phyloP scores from a whole-genome alignment of 106 monocot genomes.

The Dendrobium catenatum region DNA sequence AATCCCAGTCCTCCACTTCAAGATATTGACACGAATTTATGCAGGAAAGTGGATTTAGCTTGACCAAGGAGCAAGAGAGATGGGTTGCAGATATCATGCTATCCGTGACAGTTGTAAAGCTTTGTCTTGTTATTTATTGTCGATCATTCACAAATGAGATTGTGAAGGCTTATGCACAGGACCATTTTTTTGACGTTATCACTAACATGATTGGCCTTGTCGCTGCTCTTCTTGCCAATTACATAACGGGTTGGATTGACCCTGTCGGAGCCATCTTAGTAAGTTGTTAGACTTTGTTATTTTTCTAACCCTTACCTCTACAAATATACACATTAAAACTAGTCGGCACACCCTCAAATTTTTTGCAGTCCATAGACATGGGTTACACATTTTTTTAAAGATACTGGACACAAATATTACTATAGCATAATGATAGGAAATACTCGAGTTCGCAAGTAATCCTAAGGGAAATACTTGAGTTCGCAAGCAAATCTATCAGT shows the following conservation, averaged over 20 bases:
- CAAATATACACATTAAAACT: background rate
- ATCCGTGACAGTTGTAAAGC: conserved; percentile 74
- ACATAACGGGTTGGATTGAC: conserved; percentile 73
- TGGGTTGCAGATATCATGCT: conserved; percentile 79
- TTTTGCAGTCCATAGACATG: no score
- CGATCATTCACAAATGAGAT: conserved; percentile 92
- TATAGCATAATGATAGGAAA: no score
- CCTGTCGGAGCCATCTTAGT: conserved; percentile 94
- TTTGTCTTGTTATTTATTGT: conserved; percentile 65
- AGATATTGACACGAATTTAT: background rate
- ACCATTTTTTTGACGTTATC: conserved; percentile 97
- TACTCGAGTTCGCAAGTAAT: no score
- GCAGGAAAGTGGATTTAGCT: conserved; percentile 56
- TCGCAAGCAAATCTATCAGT: no score
- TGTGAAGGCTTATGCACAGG: conserved; percentile 95
- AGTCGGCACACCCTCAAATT: no score
- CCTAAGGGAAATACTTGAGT: no score
- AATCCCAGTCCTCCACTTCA: background rate
- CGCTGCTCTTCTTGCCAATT: conserved; percentile 86
- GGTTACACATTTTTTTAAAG: no score
- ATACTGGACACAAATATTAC: no score
- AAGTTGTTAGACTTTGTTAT: conserved; percentile 26
- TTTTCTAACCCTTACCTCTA: background rate
- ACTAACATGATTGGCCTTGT: conserved; percentile 87
- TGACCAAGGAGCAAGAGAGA: conserved; percentile 61